These are phyloP conservation scores for Zostera marina DNA, from an alignment of 116 monocot genomes.

Conservation along the genomic window DNA sequence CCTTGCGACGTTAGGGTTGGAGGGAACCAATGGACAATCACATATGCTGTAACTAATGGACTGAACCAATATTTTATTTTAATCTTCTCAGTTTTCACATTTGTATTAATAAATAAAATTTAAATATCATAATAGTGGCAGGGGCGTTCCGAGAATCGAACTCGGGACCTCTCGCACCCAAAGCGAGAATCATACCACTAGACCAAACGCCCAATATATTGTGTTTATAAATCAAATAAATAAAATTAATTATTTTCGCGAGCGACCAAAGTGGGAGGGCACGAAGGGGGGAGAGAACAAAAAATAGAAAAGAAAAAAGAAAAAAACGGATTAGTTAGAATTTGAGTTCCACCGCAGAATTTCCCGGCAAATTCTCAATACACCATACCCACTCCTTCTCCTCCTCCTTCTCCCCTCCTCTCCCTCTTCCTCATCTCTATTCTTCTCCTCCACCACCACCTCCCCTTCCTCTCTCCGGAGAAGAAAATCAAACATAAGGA, in stretches of 20 bases:
- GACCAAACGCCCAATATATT: slow-evolving; percentile 78
- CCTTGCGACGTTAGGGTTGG: no score
- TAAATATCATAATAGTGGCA: no score
- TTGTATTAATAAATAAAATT: no score
- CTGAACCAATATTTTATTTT: no score
- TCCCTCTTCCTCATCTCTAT: neutral
- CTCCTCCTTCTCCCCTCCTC: neutral
- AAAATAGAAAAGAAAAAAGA: neutral
- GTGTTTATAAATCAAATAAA: no score
- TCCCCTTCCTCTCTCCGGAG: neutral
- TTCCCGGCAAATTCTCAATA: slow-evolving; percentile 4
- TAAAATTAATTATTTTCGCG: no score
- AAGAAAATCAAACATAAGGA: no score
- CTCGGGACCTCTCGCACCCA: slow-evolving; percentile 91
- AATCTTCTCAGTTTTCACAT: no score
- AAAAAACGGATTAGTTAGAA: neutral
- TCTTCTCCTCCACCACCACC: neutral
- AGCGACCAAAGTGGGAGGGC: slow-evolving; percentile 7
- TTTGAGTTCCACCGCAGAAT: slow-evolving; percentile 14
- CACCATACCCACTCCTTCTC: neutral
- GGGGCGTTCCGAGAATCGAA: slow-evolving; percentile 93
- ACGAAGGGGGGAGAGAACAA: slow-evolving; percentile 1
- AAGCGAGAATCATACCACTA: slow-evolving; percentile 96
- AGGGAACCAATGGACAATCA: no score
- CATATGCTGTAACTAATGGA: no score